These are phyloP conservation scores for Chrysoporthe austroafricana DNA, from an alignment of 2,329 filamentous ascomycete species.

Conservation along the genomic window DNA sequence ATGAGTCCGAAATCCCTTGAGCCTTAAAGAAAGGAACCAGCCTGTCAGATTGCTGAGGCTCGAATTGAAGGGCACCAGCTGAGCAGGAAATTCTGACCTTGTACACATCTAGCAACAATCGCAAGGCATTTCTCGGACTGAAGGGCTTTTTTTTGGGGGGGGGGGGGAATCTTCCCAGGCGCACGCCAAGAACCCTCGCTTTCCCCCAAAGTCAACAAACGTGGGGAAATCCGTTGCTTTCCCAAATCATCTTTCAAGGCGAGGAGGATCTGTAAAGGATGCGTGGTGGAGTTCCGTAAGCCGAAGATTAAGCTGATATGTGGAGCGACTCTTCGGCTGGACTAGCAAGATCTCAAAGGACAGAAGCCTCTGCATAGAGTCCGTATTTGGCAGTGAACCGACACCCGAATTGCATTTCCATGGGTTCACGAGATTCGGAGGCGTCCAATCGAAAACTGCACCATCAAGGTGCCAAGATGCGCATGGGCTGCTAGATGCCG, in stretches of 20 bases:
- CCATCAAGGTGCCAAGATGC: background rate
- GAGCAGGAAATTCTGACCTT: background rate
- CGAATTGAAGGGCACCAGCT: background rate
- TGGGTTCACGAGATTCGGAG: background rate
- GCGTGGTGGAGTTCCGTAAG: background rate
- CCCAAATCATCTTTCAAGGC: too few species aligned
- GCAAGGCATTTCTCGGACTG: background rate
- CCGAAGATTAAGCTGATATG: background rate
- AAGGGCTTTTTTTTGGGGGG: background rate
- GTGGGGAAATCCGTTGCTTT: background rate
- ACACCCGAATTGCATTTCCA: conserved; percentile 7
- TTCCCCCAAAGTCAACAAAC: background rate
- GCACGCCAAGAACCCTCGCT: background rate
- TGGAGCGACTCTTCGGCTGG: background rate
- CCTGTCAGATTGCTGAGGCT: background rate
- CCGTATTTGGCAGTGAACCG: conserved; percentile 7
- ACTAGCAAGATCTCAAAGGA: background rate
- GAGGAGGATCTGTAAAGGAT: background rate
- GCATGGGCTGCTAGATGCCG: background rate
- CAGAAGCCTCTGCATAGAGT: background rate
- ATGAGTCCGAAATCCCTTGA: background rate
- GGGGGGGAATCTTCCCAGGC: background rate
- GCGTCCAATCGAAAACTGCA: background rate
- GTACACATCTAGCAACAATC: background rate
- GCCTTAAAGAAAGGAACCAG: background rate